Conservation (phyloP, 805 yeast genomes). For the Yarrowia phangngaensis region DNA sequence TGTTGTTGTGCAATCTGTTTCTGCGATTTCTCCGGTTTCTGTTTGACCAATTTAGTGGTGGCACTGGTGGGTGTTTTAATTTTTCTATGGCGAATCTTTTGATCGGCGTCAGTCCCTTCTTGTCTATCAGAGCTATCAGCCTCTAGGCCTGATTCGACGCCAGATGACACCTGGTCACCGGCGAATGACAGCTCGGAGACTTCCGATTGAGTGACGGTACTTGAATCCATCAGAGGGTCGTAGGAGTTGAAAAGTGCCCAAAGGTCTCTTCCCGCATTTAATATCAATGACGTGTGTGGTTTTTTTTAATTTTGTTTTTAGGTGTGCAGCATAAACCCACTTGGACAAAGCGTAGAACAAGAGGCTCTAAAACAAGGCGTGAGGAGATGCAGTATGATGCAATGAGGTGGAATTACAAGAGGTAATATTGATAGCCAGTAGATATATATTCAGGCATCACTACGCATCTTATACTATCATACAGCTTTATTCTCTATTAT, state of each 20-base stretch:
- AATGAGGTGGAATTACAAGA: no score
- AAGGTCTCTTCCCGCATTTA: no score
- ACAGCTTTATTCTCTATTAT: no score
- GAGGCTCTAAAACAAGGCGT: no score
- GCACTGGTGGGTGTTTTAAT: neutral
- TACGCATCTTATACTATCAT: no score
- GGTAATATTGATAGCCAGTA: no score
- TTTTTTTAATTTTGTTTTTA: neutral
- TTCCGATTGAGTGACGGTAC: constrained; percentile 24
- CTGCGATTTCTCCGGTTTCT: constrained; percentile 4
- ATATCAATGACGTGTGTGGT: neutral
- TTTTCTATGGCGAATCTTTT: neutral
- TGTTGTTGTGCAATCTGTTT: constrained; percentile 1
- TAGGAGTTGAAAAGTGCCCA: no score
- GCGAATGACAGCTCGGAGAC: constrained; percentile 23
- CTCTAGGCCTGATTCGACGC: constrained; percentile 22
- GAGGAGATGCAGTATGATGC: no score
- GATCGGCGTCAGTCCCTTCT: neutral
- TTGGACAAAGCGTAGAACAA: no score
- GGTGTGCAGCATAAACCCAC: no score
- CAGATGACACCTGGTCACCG: constrained; percentile 23
- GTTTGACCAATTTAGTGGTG: constrained; percentile 9
- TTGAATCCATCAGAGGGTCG: constrained; percentile 6
- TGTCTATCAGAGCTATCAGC: constrained; percentile 16
- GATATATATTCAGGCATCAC: no score